Conservation (phyloP, 2,329 filamentous ascomycete genomes). For the Periconia sp. region DNA sequence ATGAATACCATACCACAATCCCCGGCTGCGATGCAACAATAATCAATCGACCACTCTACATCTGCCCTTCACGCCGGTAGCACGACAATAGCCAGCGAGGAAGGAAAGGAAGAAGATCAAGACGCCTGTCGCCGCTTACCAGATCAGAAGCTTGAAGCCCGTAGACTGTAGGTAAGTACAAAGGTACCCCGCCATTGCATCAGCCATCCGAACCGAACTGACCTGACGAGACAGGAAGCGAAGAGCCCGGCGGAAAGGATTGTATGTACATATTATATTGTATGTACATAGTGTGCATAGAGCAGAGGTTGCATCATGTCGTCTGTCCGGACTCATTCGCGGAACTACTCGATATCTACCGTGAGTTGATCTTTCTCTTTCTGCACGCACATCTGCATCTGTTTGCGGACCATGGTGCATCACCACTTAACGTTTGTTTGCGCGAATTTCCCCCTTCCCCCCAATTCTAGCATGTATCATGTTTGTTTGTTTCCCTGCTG, state of each 20-base stretch:
- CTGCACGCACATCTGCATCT: conserved; percentile 3
- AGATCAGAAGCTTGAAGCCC: too few species aligned
- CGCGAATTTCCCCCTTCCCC: not conserved
- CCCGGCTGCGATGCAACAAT: too few species aligned
- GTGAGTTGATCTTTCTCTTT: conserved; percentile 26
- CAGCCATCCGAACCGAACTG: not conserved
- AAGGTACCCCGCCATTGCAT: not conserved
- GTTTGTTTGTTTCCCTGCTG: not conserved
- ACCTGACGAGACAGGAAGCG: not conserved
- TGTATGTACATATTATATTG: conserved; percentile 15
- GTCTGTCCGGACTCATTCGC: conserved; percentile 16
- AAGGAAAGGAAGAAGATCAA: too few species aligned
- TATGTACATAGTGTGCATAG: not conserved
- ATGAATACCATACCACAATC: too few species aligned
- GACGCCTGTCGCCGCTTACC: too few species aligned
- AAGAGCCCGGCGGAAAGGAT: conserved; percentile 10
- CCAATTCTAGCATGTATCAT: not conserved
- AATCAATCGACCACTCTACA: too few species aligned
- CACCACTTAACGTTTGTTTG: too few species aligned
- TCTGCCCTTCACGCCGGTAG: too few species aligned
- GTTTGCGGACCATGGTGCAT: not conserved
- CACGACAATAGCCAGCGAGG: too few species aligned
- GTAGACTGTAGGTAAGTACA: too few species aligned
- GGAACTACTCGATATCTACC: conserved; percentile 41
- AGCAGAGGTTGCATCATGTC: conserved; percentile 17